phyloP scores from a whole-genome alignment of 2,329 filamentous ascomycete genomes.

The Aaosphaeria arxii region DNA sequence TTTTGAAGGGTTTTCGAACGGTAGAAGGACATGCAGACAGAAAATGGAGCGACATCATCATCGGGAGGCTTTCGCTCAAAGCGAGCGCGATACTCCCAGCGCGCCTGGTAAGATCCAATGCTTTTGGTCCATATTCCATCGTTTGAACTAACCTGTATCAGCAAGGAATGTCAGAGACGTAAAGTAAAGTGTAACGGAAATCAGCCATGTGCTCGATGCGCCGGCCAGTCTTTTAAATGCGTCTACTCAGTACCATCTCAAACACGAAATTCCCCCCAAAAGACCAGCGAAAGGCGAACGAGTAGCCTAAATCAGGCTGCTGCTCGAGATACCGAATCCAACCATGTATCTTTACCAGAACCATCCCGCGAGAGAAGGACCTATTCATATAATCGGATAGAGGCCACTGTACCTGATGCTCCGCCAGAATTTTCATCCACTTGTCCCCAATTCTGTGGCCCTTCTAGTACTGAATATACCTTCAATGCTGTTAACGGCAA shows the following conservation, averaged over 20 bases:
- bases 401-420: neutral
- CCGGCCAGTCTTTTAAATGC: constrained; percentile 4
- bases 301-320: neutral
- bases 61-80: constrained; percentile 6
- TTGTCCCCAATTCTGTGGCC: constrained; percentile 6
- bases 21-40: no score
- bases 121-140: neutral
- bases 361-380: neutral
- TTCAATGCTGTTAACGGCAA: constrained; percentile 10
- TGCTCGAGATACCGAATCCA: neutral
- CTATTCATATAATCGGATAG: neutral
- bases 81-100: constrained; percentile 3
- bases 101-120: constrained; percentile 5
- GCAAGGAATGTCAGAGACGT: constrained; percentile 8
- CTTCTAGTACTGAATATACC: constrained; percentile 7
- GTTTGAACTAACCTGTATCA: constrained; percentile 1
- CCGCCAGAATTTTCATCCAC: constrained; percentile 3
- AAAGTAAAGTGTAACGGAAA: constrained; percentile 8
- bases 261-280: neutral
- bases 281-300: neutral
- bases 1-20: no score
- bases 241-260: neutral
- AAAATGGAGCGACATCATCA: no score
- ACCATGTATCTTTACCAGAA: neutral
- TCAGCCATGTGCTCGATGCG: constrained; percentile 5